phyloP scores from a whole-genome alignment of 345 rosid genomes.

The Sisymbrium irio region DNA sequence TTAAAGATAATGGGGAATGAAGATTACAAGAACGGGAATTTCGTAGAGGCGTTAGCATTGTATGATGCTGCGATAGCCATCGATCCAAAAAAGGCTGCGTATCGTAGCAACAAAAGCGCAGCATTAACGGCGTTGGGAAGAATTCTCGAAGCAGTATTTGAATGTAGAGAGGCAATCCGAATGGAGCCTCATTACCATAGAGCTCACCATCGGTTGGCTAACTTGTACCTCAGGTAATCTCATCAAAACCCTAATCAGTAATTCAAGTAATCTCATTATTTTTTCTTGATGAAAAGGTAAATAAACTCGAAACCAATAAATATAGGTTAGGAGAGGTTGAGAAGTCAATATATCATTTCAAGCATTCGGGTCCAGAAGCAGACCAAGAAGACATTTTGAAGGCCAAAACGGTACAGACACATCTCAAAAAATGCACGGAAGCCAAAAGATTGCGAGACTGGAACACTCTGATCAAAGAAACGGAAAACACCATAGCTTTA shows the following conservation, averaged over 20 bases:
- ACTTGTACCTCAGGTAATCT: conserved; percentile 67
- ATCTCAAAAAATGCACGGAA: conserved; percentile 67
- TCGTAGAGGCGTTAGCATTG: conserved; percentile 73
- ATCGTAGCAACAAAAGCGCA: conserved; percentile 84
- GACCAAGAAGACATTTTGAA: conserved; percentile 63
- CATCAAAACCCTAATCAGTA: conserved; percentile 3
- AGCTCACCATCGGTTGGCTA: conserved; percentile 88
- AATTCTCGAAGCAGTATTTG: conserved; percentile 79
- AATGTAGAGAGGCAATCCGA: conserved; percentile 82
- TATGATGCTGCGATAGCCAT: conserved; percentile 90
- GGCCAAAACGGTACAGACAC: conserved; percentile 53
- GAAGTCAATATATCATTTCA: conserved; percentile 73
- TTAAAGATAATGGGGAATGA: conserved; percentile 93
- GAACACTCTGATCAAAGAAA: conserved; percentile 58
- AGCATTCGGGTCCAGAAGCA: conserved; percentile 78
- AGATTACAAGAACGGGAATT: conserved; percentile 88
- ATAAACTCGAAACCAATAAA: background rate
- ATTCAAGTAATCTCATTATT: background rate
- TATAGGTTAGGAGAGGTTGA: conserved; percentile 82
- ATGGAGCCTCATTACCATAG: conserved; percentile 86
- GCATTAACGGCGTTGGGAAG: conserved; percentile 81
- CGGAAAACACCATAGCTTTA: conserved; percentile 49
- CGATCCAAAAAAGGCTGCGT: conserved; percentile 79
- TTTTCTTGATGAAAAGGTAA: background rate
- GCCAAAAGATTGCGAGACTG: conserved; percentile 66